Evolutionary conservation across 2,329 filamentous ascomycete species (phyloP).

Genomic region (Lasiodiplodia theobromae): DNA sequence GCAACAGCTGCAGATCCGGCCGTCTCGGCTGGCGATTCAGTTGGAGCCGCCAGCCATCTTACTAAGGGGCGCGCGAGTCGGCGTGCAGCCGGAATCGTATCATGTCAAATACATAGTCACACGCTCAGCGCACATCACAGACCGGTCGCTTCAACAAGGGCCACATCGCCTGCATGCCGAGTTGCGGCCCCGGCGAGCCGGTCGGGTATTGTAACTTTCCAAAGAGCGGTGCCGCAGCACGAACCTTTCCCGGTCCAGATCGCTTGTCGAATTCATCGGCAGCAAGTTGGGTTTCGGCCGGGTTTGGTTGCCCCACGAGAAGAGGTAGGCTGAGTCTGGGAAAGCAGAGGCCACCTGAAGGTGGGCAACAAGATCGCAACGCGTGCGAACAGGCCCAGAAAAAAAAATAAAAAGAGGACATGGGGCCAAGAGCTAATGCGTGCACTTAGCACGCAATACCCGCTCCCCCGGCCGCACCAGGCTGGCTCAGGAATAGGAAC

Average conservation of each 20-base stretch:
- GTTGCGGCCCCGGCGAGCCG: not conserved
- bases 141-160: constrained; percentile 18
- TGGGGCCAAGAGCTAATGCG: constrained; percentile 19
- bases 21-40: constrained; percentile 24
- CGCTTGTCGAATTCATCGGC: not conserved
- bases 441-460: constrained; percentile 23
- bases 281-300: not conserved
- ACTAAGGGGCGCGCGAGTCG: constrained; percentile 20
- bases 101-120: constrained; percentile 23
- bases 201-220: constrained; percentile 5
- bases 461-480: constrained; percentile 25
- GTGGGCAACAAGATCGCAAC: not conserved
- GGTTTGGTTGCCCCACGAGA: not conserved
- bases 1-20: constrained; percentile 26
- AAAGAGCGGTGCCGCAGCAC: constrained; percentile 6
- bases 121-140: constrained; percentile 24
- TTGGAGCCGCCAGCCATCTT: constrained; percentile 23
- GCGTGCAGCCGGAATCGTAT: constrained; percentile 17
- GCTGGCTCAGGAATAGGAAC: constrained; percentile 24
- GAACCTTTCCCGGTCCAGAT: constrained; percentile 12
- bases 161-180: not conserved
- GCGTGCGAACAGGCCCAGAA: not conserved
- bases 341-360: constrained; percentile 11
- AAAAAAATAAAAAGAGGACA: constrained; percentile 13
- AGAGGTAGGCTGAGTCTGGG: not conserved